Conservation (phyloP, 192 early-diverging fungal species). For the Jimgerdemannia lactiflua region DNA sequence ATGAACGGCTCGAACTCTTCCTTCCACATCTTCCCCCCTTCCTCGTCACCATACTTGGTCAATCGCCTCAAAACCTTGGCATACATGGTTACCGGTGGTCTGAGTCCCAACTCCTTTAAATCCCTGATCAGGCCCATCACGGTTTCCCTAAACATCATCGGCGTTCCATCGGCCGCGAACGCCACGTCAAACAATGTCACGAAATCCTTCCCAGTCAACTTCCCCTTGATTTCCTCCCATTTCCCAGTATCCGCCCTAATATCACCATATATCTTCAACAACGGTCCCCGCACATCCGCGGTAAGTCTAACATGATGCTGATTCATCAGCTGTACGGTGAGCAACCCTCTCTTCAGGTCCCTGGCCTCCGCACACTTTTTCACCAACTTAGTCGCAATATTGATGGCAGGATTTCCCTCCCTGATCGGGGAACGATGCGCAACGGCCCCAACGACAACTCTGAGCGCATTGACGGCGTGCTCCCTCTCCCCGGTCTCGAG, state of each 20-base stretch:
- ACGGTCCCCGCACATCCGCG: neutral
- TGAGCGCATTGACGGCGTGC: constrained; percentile 13
- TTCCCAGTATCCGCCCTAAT: neutral
- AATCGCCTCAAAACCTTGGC: constrained; percentile 11
- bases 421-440: neutral
- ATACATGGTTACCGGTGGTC: constrained; percentile 7
- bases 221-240: neutral
- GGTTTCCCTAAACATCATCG: constrained; percentile 1
- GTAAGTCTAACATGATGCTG: constrained; percentile 5
- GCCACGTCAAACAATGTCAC: constrained; percentile 16
- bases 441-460: neutral
- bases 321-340: constrained; percentile 1
- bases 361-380: neutral
- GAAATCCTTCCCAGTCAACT: neutral
- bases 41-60: constrained; percentile 8
- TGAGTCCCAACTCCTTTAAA: constrained; percentile 13
- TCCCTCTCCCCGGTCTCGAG: neutral
- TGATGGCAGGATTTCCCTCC: neutral
- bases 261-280: constrained; percentile 10
- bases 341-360: neutral
- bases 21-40: constrained; percentile 13
- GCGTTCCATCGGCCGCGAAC: neutral
- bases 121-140: constrained; percentile 19
- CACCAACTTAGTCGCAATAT: neutral
- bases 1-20: constrained; percentile 12